phyloP scores from a whole-genome alignment of 2,329 filamentous ascomycete species.

The Colletotrichum echinochloae region DNA sequence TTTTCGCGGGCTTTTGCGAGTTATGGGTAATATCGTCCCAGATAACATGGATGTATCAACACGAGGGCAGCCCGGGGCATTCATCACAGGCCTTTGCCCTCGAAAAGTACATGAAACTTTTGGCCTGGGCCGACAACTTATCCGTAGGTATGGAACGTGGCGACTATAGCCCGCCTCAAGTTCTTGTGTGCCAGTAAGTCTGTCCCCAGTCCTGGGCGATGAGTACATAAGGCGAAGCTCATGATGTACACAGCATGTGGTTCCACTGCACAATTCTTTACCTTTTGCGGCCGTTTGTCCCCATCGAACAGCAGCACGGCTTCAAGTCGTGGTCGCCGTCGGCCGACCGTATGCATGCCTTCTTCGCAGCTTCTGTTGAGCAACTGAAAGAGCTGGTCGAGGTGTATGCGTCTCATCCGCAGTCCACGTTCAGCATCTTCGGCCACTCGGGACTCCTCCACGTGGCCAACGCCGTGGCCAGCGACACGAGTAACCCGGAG shows the following conservation, averaged over 20 bases:
- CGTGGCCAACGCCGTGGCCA: slow-evolving; percentile 52
- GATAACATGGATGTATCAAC: slow-evolving; percentile 47
- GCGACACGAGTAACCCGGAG: slow-evolving; percentile 45
- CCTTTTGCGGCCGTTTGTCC: slow-evolving; percentile 35
- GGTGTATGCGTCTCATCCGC: slow-evolving; percentile 50
- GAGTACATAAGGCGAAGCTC: neutral
- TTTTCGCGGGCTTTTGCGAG: slow-evolving; percentile 49
- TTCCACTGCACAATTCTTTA: slow-evolving; percentile 38
- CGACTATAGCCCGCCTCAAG: slow-evolving; percentile 48
- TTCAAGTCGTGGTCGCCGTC: slow-evolving; percentile 34
- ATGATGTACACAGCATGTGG: slow-evolving; percentile 20
- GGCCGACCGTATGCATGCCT: slow-evolving; percentile 36
- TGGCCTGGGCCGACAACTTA: slow-evolving; percentile 53
- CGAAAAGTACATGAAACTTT: slow-evolving; percentile 53
- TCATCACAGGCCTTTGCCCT: slow-evolving; percentile 47
- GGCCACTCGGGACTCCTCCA: slow-evolving; percentile 56
- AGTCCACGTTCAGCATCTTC: slow-evolving; percentile 52
- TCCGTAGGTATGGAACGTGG: slow-evolving; percentile 45
- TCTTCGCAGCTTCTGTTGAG: slow-evolving; percentile 51
- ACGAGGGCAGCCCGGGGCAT: slow-evolving; percentile 37
- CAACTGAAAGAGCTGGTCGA: slow-evolving; percentile 55
- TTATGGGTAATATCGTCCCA: slow-evolving; percentile 53
- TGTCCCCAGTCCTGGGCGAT: neutral
- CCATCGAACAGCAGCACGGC: slow-evolving; percentile 28
- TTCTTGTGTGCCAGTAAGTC: slow-evolving; percentile 53